phyloP scores from a whole-genome alignment of 169 alveolate species.

The Ichthyophthirius multifiliis region DNA sequence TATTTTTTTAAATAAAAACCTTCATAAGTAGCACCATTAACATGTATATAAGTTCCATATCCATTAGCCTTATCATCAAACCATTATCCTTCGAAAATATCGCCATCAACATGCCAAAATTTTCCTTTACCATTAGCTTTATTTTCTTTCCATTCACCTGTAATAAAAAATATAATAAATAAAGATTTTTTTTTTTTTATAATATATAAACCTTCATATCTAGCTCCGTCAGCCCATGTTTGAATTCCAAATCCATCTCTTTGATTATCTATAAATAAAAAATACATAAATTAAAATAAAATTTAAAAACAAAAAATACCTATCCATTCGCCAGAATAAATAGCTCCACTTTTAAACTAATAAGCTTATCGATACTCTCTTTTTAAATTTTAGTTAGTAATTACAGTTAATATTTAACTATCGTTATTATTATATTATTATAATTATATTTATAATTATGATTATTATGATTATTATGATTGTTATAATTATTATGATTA shows the following conservation, averaged over 20 bases:
- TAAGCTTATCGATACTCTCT: constrained; percentile 48
- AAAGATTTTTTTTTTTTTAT: too few relatives aligned
- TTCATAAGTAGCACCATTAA: constrained; percentile 61
- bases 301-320: constrained; percentile 50
- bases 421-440: too few relatives aligned
- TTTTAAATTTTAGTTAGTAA: background rate
- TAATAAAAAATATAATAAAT: too few relatives aligned
- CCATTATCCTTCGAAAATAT: constrained; percentile 68
- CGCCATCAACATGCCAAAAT: constrained; percentile 44
- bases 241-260: constrained; percentile 63
- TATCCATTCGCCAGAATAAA: constrained; percentile 71
- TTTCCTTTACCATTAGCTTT: constrained; percentile 58
- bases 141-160: constrained; percentile 58
- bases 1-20: constrained; percentile 21
- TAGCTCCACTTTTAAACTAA: constrained; percentile 67
- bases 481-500: too few relatives aligned
- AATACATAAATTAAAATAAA: too few relatives aligned
- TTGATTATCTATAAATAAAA: constrained; percentile 32
- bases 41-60: constrained; percentile 60
- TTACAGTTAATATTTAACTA: too few relatives aligned
- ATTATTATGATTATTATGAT: too few relatives aligned
- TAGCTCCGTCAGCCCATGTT: constrained; percentile 60
- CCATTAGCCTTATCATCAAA: constrained; percentile 61
- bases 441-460: too few relatives aligned
- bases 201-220: constrained; percentile 63